Conservation (phyloP, 169 alveolate species). For the Plasmodium yoelii region DNA sequence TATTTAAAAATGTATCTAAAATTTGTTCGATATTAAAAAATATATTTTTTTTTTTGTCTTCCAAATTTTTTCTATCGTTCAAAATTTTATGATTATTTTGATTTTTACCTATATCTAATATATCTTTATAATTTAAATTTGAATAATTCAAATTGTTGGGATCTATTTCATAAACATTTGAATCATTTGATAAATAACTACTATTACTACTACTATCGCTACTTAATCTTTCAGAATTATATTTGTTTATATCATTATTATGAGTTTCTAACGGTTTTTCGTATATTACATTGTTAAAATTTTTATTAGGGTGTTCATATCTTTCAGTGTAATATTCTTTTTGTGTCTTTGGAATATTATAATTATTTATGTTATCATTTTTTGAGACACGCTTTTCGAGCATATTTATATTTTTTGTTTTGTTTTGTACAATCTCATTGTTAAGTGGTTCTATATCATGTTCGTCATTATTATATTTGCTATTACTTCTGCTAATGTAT, state of each 20-base stretch:
- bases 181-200: slow-evolving; percentile 2
- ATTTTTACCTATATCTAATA: slow-evolving; percentile 13
- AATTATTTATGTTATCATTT: too few relatives aligned
- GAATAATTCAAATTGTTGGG: slow-evolving; percentile 2
- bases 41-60: slow-evolving; percentile 19
- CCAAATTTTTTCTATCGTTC: background rate
- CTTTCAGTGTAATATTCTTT: too few relatives aligned
- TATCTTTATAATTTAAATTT: slow-evolving; percentile 35
- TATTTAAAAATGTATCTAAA: slow-evolving; percentile 36
- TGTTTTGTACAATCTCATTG: too few relatives aligned
- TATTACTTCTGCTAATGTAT: background rate
- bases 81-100: slow-evolving; percentile 9
- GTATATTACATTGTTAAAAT: too few relatives aligned
- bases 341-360: too few relatives aligned
- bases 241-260: slow-evolving; percentile 1
- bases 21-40: slow-evolving; percentile 57
- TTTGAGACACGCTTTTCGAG: too few relatives aligned
- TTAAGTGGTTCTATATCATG: background rate
- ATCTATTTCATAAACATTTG: slow-evolving; percentile 31
- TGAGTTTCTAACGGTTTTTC: too few relatives aligned
- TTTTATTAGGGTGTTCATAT: too few relatives aligned
- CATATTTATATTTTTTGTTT: too few relatives aligned
- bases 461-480: slow-evolving; percentile 8
- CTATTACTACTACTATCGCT: slow-evolving; percentile 7
- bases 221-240: background rate